Conservation (phyloP, 2,329 filamentous ascomycete species). For the Lasiodiplodia gonubiensis region DNA sequence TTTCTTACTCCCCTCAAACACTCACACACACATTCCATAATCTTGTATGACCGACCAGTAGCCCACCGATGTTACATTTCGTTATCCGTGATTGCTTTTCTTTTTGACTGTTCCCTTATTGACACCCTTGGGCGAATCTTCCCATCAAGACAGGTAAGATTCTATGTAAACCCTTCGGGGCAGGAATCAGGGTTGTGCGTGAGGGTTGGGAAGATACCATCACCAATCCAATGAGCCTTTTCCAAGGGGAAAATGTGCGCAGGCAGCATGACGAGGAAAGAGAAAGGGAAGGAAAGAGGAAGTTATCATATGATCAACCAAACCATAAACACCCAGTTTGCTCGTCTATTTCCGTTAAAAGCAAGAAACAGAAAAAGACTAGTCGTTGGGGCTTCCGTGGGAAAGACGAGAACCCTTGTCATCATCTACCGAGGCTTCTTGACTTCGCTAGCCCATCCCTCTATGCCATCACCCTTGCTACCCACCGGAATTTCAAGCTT, state of each 20-base stretch:
- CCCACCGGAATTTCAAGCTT: slow-evolving; percentile 78
- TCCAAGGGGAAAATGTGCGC: neutral
- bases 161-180: neutral
- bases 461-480: slow-evolving; percentile 86
- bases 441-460: slow-evolving; percentile 89
- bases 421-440: slow-evolving; percentile 58
- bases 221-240: slow-evolving; percentile 19
- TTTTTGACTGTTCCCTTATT: neutral
- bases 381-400: slow-evolving; percentile 15
- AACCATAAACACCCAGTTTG: slow-evolving; percentile 28
- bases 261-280: slow-evolving; percentile 12
- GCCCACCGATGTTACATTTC: slow-evolving; percentile 1
- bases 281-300: slow-evolving; percentile 6
- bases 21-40: neutral
- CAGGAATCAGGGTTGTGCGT: neutral
- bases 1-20: neutral
- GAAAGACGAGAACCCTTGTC: slow-evolving; percentile 1
- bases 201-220: neutral
- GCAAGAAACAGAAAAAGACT: slow-evolving; percentile 23
- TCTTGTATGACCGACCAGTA: neutral
- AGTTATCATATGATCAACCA: slow-evolving; percentile 28
- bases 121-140: neutral
- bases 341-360: slow-evolving; percentile 28
- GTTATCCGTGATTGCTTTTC: slow-evolving; percentile 11
- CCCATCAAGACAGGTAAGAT: neutral